phyloP scores from a whole-genome alignment of 2,329 filamentous ascomycete genomes.

The Dissoconium aciculare region DNA sequence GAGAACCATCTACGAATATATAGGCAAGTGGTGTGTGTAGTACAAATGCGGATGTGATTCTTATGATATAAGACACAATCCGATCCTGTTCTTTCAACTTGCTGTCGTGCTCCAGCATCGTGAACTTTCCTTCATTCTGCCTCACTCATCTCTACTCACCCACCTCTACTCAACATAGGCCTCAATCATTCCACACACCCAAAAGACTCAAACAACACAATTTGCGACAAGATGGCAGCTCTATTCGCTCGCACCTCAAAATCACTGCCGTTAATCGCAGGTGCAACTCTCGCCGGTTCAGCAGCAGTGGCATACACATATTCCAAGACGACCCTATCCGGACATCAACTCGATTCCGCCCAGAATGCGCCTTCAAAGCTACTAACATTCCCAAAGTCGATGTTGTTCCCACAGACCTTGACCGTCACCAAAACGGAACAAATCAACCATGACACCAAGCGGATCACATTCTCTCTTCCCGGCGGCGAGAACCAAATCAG shows the following conservation, averaged over 20 bases:
- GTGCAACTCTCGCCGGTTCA: not conserved
- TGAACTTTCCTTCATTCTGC: conserved; percentile 1
- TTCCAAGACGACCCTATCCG: conserved; percentile 3
- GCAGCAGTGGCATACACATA: conserved; percentile 3
- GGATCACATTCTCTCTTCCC: conserved; percentile 20
- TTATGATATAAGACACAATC: too few species aligned
- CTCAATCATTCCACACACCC: not conserved
- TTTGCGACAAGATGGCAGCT: not conserved
- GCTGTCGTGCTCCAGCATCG: too few species aligned
- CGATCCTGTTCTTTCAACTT: too few species aligned
- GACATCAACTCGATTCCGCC: conserved; percentile 16
- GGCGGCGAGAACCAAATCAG: conserved; percentile 17
- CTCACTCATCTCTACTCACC: not conserved
- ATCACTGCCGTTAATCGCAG: not conserved
- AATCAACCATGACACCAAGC: conserved; percentile 23
- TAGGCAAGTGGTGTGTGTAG: too few species aligned
- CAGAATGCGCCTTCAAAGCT: conserved; percentile 13
- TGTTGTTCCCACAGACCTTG: conserved; percentile 21
- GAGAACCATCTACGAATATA: too few species aligned
- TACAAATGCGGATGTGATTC: too few species aligned
- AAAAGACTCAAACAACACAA: not conserved
- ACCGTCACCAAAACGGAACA: conserved; percentile 20
- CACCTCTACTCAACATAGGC: not conserved
- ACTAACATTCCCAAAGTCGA: conserved; percentile 18
- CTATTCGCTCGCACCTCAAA: not conserved